Base-by-base conservation (phyloP, 805 yeast species). In the Teunomyces funiuensis region DNA sequence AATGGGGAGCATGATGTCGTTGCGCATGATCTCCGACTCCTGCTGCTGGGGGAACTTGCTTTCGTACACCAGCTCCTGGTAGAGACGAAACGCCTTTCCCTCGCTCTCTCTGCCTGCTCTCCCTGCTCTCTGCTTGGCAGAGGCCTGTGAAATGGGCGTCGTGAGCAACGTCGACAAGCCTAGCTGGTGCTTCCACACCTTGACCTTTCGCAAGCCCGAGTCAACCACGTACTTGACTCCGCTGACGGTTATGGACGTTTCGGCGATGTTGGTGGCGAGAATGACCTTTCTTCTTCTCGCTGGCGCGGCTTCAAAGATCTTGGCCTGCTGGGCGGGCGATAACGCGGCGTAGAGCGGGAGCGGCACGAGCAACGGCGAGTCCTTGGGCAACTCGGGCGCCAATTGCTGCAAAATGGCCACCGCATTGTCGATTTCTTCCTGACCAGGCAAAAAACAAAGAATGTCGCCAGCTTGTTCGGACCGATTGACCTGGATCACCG, bases 71-170 rank as follows among this genome's bases (percentile, higher is more conserved):
- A 66, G 58, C 52, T 91, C 98, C 37, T 86, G 81, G 60, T 84
- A 93, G 27, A 93, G 65, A 44, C 98, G 68, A 63, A 74, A 93
- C 33, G 93, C 87, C 60, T 91, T 91, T 31, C 99, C 99, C 9
- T 59, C 54, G 22, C 85, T 79, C 65, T 93, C 98, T 79, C 99
- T 88, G 47, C 99, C 99, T n/a, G 99, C 98, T 74, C 99, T 86
- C 61, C 99, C 99, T 34, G 90, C 82, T 64, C 99, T 73, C 68
- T 93, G 99, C 26, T 86, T 79, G 0, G 98, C 99, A 28, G 96
- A 85, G 0, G 98, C 95, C 55, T 85, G 88, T 0, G 98, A 89
- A 16, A 93, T 83, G 1, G 99, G 93, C 0, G 93, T 88, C 0
- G 97, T 90, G 39, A 93, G 67, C 55, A 93, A 76, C 0, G 97